A percentile compares a stretch with the other conserved stretches of the same genome.
phyloP scores from a whole-genome alignment of 768 basidiomycete species.

The Trametes villosa region DNA sequence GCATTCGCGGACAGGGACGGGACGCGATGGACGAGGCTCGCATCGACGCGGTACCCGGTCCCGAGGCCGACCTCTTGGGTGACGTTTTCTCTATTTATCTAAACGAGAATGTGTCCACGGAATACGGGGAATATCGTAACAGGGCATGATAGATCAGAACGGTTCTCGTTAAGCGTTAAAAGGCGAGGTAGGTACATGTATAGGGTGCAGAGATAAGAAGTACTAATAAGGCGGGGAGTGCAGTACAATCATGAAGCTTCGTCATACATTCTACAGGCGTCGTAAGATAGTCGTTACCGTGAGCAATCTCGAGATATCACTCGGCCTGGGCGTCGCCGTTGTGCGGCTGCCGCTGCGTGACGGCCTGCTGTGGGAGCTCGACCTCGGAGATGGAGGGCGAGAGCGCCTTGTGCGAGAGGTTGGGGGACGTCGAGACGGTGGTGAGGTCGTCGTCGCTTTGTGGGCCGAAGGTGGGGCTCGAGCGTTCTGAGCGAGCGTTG shows the following conservation, averaged over 20 bases:
- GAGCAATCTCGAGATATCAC: too few relatives aligned
- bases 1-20: conserved; percentile 4
- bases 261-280: conserved; percentile 11
- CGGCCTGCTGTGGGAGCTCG: conserved; percentile 21
- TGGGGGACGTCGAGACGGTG: conserved; percentile 43
- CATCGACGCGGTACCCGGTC: neutral
- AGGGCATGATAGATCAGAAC: too few relatives aligned
- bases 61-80: neutral
- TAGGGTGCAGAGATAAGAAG: neutral
- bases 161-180: too few relatives aligned
- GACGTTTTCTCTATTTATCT: too few relatives aligned
- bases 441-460: conserved; percentile 49
- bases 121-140: too few relatives aligned
- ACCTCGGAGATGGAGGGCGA: conserved; percentile 27
- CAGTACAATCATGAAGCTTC: conserved; percentile 14
- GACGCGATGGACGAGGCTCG: conserved; percentile 4
- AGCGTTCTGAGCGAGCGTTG: conserved; percentile 54
- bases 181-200: conserved; percentile 2
- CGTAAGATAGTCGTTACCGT: too few relatives aligned
- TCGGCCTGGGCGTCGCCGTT: conserved; percentile 4
- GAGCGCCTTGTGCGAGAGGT: conserved; percentile 33
- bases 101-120: too few relatives aligned
- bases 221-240: neutral
- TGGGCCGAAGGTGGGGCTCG: conserved; percentile 48
- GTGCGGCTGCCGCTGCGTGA: neutral